phyloP scores from a whole-genome alignment of 257 asterid species.

The Agastache rugosa region DNA sequence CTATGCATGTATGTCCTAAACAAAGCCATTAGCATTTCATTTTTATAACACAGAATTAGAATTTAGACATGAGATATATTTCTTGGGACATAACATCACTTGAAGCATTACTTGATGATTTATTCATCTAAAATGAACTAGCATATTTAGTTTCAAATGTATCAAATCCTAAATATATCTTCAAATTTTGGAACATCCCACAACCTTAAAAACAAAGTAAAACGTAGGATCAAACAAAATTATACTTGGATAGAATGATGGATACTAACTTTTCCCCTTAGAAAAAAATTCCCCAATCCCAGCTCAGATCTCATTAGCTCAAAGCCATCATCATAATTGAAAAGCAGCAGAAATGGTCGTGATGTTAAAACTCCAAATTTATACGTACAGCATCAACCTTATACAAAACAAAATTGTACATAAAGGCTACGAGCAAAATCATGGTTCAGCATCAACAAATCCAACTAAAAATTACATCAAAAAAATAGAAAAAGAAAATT shows the following conservation, averaged over 20 bases:
- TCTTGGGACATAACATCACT: not conserved
- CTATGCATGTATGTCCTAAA: not conserved
- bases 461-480: not conserved
- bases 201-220: not conserved
- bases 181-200: not conserved
- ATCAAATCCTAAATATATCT: not conserved
- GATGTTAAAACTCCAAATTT: not conserved
- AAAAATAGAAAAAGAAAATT: not conserved
- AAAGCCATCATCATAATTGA: not conserved
- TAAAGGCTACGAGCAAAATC: not conserved
- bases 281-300: not conserved
- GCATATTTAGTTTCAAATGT: not conserved
- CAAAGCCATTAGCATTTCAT: not conserved
- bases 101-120: not conserved
- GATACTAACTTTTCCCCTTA: not conserved
- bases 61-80: not conserved
- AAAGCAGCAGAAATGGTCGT: not conserved
- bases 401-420: not conserved
- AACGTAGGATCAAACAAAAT: not conserved
- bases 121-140: not conserved
- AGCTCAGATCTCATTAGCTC: not conserved
- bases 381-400: not conserved
- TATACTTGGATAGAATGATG: not conserved
- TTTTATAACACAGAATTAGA: not conserved
- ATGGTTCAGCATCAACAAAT: not conserved